A percentile compares a stretch with the other conserved stretches of the same genome.
Conservation (phyloP, 768 basidiomycete species). For the Piloderma croceum region DNA sequence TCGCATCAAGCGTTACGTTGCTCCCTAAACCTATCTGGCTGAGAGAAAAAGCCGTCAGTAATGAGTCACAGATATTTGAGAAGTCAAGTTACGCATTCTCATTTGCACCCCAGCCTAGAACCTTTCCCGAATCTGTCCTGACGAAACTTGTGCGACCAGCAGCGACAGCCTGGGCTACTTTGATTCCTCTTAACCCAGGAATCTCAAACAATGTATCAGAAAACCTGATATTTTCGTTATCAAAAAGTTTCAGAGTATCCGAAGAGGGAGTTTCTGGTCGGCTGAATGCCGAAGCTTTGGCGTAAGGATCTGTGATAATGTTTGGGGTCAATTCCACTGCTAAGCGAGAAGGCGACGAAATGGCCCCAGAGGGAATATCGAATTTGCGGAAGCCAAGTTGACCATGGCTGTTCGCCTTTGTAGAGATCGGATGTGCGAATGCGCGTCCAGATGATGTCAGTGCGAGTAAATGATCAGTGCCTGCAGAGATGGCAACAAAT, state of each 20-base stretch:
- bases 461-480: slow-evolving; percentile 66
- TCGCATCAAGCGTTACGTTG: slow-evolving; percentile 54
- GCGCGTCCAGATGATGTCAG: slow-evolving; percentile 69
- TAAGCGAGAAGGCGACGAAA: slow-evolving; percentile 28
- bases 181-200: slow-evolving; percentile 59
- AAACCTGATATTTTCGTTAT: slow-evolving; percentile 51
- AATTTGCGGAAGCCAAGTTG: slow-evolving; percentile 78
- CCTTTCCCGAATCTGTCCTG: slow-evolving; percentile 59
- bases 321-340: slow-evolving; percentile 54
- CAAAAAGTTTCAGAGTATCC: slow-evolving; percentile 12
- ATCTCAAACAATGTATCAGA: slow-evolving; percentile 72
- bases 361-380: slow-evolving; percentile 39
- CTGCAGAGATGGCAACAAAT: slow-evolving; percentile 68
- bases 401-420: slow-evolving; percentile 70
- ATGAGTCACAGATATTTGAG: too few species aligned
- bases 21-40: slow-evolving; percentile 81
- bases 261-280: slow-evolving; percentile 23
- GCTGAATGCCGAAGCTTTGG: slow-evolving; percentile 38
- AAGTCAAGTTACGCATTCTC: slow-evolving; percentile 67
- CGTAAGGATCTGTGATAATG: slow-evolving; percentile 45
- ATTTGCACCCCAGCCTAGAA: slow-evolving; percentile 89
- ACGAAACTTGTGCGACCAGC: slow-evolving; percentile 71
- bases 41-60: too few species aligned
- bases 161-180: slow-evolving; percentile 64
- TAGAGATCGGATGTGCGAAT: slow-evolving; percentile 71